Percentiles rank a stretch among this genome's conserved stretches.
Evolutionary conservation across 2,329 filamentous ascomycete genomes (phyloP).

Genomic region (Monosporascus sp.): DNA sequence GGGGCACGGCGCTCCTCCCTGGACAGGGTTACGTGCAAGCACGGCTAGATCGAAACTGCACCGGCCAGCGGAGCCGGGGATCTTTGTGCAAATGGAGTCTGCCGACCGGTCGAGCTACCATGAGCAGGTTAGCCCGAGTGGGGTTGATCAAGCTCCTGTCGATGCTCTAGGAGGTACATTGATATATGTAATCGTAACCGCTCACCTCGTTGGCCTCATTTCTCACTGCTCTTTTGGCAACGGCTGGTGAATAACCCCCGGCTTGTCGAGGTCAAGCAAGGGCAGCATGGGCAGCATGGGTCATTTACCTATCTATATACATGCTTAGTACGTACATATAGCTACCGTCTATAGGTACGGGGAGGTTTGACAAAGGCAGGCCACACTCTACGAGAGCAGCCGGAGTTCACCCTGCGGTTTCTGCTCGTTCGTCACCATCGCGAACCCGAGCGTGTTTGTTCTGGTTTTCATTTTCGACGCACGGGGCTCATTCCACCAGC

Average conservation of each 20-base stretch:
- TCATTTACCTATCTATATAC: not conserved
- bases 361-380: too few species aligned
- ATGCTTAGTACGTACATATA: conserved; percentile 1
- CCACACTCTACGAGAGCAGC: too few species aligned
- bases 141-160: conserved; percentile 15
- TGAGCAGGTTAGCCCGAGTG: conserved; percentile 27
- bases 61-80: conserved; percentile 27
- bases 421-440: conserved; percentile 7
- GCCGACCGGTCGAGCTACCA: conserved; percentile 30
- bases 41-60: conserved; percentile 31
- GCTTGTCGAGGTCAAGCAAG: too few species aligned
- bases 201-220: not conserved
- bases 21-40: conserved; percentile 10
- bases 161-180: not conserved
- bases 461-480: not conserved
- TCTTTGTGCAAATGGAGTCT: conserved; percentile 31
- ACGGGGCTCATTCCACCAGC: not conserved
- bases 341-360: not conserved
- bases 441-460: too few species aligned
- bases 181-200: too few species aligned
- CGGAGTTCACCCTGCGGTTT: not conserved
- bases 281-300: too few species aligned
- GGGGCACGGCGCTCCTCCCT: not conserved
- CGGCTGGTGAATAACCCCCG: too few species aligned
- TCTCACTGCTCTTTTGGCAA: too few species aligned